phyloP scores from a whole-genome alignment of 352 stramenopile genomes.

The Lagenidium giganteum region DNA sequence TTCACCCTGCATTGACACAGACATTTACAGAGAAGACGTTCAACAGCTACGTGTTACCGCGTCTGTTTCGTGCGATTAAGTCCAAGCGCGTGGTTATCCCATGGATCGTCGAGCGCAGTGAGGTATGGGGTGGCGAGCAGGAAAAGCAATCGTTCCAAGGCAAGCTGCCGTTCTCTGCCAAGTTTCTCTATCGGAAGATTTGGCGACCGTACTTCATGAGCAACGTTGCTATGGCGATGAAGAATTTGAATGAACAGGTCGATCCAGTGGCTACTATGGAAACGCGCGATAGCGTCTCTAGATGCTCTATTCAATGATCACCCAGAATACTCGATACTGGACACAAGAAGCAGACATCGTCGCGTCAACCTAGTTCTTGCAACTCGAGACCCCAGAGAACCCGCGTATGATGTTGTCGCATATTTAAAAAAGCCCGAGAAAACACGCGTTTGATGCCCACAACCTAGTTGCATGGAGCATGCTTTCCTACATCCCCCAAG shows the following conservation, averaged over 20 bases:
- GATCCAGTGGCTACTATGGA: too few species aligned
- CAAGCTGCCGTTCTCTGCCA: conserved; percentile 70
- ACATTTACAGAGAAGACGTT: conserved; percentile 77
- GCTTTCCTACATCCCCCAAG: too few species aligned
- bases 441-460: too few species aligned
- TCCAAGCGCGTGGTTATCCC: conserved; percentile 77
- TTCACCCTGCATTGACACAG: conserved; percentile 48
- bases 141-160: conserved; percentile 64
- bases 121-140: conserved; percentile 71
- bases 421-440: too few species aligned
- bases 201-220: conserved; percentile 80
- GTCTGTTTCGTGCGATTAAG: conserved; percentile 69
- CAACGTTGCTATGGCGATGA: conserved; percentile 76
- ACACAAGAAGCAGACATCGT: too few species aligned
- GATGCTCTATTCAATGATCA: too few species aligned
- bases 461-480: too few species aligned
- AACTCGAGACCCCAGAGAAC: too few species aligned
- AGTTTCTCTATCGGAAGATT: conserved; percentile 81
- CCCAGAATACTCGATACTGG: too few species aligned
- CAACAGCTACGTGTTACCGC: conserved; percentile 66
- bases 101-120: conserved; percentile 82
- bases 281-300: too few species aligned
- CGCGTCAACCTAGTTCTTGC: too few species aligned
- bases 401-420: too few species aligned
- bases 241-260: conserved; percentile 76